Conservation (phyloP, 495 filamentous ascomycete species). For the Sordaria brevicollis region DNA sequence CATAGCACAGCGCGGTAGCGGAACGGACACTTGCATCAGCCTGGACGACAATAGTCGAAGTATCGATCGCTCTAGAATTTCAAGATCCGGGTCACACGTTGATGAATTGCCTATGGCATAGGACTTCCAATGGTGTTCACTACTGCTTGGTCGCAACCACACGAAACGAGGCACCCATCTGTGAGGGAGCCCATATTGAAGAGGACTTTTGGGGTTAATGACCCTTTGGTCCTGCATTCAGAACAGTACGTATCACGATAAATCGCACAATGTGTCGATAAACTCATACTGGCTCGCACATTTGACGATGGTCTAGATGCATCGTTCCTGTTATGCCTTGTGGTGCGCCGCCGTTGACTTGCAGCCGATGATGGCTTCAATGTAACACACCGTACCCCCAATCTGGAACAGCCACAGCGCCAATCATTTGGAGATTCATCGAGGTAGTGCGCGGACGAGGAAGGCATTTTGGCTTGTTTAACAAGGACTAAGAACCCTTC, state of each 20-base stretch:
- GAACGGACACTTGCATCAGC: neutral
- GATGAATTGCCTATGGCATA: neutral
- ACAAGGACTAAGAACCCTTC: neutral
- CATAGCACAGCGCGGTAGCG: neutral
- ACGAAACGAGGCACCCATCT: neutral
- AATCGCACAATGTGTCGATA: neutral
- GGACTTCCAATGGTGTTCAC: neutral
- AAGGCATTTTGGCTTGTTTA: neutral
- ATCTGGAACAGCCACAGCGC: neutral
- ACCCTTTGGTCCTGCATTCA: neutral
- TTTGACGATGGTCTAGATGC: neutral
- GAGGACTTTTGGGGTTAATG: neutral
- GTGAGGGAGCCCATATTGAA: neutral
- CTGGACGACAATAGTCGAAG: neutral
- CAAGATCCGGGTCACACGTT: neutral
- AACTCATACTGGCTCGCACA: neutral
- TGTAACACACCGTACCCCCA: neutral
- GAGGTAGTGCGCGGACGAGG: neutral
- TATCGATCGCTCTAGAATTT: neutral
- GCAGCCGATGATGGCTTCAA: neutral
- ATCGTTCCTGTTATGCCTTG: neutral
- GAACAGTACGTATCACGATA: neutral
- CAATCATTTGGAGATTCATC: neutral
- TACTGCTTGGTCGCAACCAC: neutral
- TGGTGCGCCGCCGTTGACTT: neutral